These are phyloP conservation scores for Penicillium freii DNA, from an alignment of 2,329 filamentous ascomycete species.

Conservation along the genomic window DNA sequence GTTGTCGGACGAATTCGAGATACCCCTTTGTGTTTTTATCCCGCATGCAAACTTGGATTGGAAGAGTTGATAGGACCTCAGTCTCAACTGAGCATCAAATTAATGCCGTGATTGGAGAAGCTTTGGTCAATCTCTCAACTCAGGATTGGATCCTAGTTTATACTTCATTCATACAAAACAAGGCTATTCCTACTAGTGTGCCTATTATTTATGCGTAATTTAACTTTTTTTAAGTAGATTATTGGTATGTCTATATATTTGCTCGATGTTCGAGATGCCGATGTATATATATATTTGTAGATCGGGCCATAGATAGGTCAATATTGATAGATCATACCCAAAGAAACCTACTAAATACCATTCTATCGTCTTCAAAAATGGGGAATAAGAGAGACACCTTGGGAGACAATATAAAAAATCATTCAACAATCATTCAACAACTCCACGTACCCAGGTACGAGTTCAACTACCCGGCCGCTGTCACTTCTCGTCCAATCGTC, in stretches of 20 bases:
- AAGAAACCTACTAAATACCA: not conserved
- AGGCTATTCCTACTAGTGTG: not conserved
- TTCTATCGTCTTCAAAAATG: fast-evolving
- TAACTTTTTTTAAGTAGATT: not conserved
- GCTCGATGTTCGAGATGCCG: not conserved
- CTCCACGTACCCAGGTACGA: too few relatives aligned
- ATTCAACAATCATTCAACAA: too few relatives aligned
- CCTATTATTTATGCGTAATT: not conserved
- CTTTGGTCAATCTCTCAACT: not conserved
- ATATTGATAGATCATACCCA: not conserved
- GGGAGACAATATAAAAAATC: not conserved
- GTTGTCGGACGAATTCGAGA: slow-evolving; percentile 3
- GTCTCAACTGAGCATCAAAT: not conserved
- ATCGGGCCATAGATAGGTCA: not conserved
- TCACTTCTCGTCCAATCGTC: not conserved
- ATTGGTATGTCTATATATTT: not conserved
- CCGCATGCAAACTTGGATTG: not conserved
- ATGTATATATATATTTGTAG: not conserved
- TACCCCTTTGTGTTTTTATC: slow-evolving; percentile 6
- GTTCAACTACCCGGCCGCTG: too few relatives aligned
- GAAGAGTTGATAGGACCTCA: not conserved
- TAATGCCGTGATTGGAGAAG: not conserved
- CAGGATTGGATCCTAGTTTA: not conserved
- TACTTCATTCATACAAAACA: not conserved
- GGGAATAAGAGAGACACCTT: not conserved